Percentiles rank a stretch among this genome's conserved stretches.
Conservation (phyloP, 306 rosid species). For the Vigna reflexopilosa region DNA sequence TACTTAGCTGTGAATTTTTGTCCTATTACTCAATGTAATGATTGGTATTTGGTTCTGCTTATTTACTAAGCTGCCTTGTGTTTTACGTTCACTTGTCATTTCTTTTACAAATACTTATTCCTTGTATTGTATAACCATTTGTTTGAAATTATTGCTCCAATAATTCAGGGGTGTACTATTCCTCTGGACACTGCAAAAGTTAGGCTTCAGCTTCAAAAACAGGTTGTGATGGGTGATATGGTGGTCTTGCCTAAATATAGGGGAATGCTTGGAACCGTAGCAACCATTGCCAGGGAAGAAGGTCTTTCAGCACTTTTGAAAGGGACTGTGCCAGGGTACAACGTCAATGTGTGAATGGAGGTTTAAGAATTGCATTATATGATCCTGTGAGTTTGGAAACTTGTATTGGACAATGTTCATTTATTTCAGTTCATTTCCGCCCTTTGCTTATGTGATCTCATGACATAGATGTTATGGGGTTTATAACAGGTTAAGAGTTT, state of each 20-base stretch:
- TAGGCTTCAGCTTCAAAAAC: slow-evolving; percentile 95
- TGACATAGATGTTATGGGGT: slow-evolving; percentile 29
- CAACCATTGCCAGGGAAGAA: slow-evolving; percentile 92
- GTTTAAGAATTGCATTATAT: slow-evolving; percentile 89
- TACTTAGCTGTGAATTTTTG: background rate
- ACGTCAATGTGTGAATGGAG: slow-evolving; percentile 91
- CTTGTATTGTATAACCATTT: background rate
- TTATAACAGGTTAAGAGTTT: slow-evolving; percentile 74
- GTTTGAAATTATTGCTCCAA: slow-evolving; percentile 24
- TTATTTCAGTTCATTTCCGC: slow-evolving; percentile 33
- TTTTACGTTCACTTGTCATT: slow-evolving; percentile 33
- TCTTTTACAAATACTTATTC: slow-evolving; percentile 10
- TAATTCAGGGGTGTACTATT: slow-evolving; percentile 76
- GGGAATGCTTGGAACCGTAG: slow-evolving; percentile 94
- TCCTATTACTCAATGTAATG: slow-evolving; percentile 25
- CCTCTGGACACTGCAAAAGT: slow-evolving; percentile 99
- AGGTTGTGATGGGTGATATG: slow-evolving; percentile 65
- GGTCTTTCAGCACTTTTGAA: slow-evolving; percentile 89
- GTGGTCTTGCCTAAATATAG: slow-evolving; percentile 77
- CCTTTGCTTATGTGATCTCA: slow-evolving; percentile 41
- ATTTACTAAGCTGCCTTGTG: slow-evolving; percentile 13
- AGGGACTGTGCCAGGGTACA: slow-evolving; percentile 95
- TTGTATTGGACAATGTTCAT: background rate
- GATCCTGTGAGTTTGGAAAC: slow-evolving; percentile 76
- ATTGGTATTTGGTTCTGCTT: slow-evolving; percentile 28